Evolutionary conservation across 306 rosid genomes (phyloP), one percentile per base, ranked within the genome.

Genomic region (Cucurbita argyrosperma): DNA sequence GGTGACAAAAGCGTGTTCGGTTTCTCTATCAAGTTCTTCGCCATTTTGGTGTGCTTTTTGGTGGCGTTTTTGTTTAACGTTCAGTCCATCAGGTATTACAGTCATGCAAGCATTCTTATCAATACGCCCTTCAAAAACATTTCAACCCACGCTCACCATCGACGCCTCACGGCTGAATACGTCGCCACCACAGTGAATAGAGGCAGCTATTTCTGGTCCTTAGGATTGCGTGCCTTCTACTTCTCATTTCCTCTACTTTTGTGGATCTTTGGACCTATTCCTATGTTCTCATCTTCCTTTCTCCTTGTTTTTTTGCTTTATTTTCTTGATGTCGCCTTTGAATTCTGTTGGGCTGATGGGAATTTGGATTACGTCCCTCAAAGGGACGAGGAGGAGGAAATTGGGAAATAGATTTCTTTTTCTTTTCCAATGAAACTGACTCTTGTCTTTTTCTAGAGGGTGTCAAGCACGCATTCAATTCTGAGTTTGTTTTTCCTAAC

Each of bases 191-290:
- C 83, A 3, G 89, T 91, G n/a, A 94, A 88, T 49, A 74, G 88
- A 39, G 99, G 96, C 8, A 82, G 97, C 80, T 89, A 88, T 39
- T 94, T 90, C 79, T 88, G 97, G 95, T 91, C 96, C 7, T 72
- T 94, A 10, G 97, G 99, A 0, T 78, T 94, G 82, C 79, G 97
- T 1, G 96, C 99, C 13, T 89, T 91, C 71, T 91, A 90, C 86
- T 89, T 94, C 67, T 94, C 96, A 5, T 83, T 91, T 52, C 97
- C 99, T 80, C 52, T 91, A 76, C 85, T 91, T 76, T 54, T 91
- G 67, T 94, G 99, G 99, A 84, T 91, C 56, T 89, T 94, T 71
- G 99, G 99, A 1, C 92, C 97, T 8, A 84, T 94, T 67, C 90
- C 97, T 4, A 88, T 91, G 90, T 82, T 91, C 6, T 4, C 86